Evolutionary conservation across 176 grass and related monocot genomes (phyloP).

Genomic region (Thinopyrum elongatum): DNA sequence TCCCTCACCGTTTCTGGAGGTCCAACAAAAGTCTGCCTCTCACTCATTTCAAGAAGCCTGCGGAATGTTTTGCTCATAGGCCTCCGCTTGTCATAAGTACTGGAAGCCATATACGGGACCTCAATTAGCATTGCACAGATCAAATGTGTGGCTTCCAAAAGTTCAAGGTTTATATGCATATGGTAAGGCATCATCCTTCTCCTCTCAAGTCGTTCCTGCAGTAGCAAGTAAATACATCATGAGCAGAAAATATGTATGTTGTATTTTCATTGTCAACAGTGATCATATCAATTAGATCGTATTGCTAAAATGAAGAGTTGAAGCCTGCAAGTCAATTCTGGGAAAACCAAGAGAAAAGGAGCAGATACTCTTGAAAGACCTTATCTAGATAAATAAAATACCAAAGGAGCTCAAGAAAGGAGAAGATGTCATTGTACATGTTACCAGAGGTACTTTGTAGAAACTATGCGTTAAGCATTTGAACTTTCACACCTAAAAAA

Average conservation of each 20-base stretch:
- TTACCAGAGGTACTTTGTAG: neutral
- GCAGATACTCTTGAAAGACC: neutral
- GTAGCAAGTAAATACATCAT: neutral
- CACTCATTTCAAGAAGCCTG: slow-evolving; percentile 88
- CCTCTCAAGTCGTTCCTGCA: slow-evolving; percentile 91
- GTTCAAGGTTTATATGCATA: slow-evolving; percentile 99
- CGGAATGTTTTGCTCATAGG: slow-evolving; percentile 88
- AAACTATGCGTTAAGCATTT: neutral
- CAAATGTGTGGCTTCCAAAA: slow-evolving; percentile 89
- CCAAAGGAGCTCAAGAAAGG: neutral
- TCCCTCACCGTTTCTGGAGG: slow-evolving; percentile 91
- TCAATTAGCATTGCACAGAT: slow-evolving; percentile 97
- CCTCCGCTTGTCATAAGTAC: slow-evolving; percentile 65
- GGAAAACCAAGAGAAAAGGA: neutral
- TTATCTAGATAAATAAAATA: slow-evolving; percentile 2
- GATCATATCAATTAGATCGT: neutral
- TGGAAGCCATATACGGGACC: slow-evolving; percentile 85
- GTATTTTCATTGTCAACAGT: neutral
- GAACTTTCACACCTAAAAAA: neutral
- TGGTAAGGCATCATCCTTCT: slow-evolving; percentile 97
- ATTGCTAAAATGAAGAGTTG: neutral
- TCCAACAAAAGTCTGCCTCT: slow-evolving; percentile 89
- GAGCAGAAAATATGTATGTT: neutral
- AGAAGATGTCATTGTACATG: neutral
- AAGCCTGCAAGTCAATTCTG: neutral